Evolutionary conservation across 2,329 filamentous ascomycete genomes (phyloP).

Genomic region (Phialophora tarda): DNA sequence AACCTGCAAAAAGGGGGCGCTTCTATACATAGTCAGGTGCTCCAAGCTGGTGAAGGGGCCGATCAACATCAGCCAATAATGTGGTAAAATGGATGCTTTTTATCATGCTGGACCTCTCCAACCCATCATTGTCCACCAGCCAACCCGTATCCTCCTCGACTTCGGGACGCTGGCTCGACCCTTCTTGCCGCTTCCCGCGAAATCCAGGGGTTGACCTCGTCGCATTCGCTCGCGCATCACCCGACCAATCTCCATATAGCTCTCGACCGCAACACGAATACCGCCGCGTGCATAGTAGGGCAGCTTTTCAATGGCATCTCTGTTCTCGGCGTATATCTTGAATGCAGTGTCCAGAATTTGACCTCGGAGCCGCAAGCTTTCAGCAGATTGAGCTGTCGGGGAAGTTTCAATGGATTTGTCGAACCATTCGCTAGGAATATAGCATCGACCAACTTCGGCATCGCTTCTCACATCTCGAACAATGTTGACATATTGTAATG

Average conservation of each 20-base stretch:
- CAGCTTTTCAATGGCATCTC: slow-evolving; percentile 64
- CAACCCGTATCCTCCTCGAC: slow-evolving; percentile 59
- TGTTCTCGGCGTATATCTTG: slow-evolving; percentile 61
- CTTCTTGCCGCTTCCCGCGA: slow-evolving; percentile 37
- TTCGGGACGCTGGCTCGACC: slow-evolving; percentile 53
- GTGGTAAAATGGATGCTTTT: too few relatives aligned
- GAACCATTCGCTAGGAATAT: slow-evolving; percentile 70
- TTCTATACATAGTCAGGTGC: too few relatives aligned
- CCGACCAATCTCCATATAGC: slow-evolving; percentile 77
- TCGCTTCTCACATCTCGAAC: slow-evolving; percentile 74
- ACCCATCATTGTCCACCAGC: slow-evolving; percentile 60
- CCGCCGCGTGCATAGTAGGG: slow-evolving; percentile 66
- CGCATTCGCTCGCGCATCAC: slow-evolving; percentile 40
- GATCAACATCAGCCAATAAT: background rate
- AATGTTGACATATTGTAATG: slow-evolving; percentile 79
- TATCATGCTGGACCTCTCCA: slow-evolving; percentile 34
- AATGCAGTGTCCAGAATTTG: slow-evolving; percentile 67
- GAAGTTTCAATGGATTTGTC: slow-evolving; percentile 57
- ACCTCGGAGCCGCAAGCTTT: slow-evolving; percentile 51
- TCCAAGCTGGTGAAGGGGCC: background rate
- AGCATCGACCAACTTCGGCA: slow-evolving; percentile 68
- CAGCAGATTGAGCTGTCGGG: slow-evolving; percentile 34
- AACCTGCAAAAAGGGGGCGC: too few relatives aligned
- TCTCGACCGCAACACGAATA: slow-evolving; percentile 72
- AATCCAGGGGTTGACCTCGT: slow-evolving; percentile 34